These are phyloP conservation scores for Cyamopsis tetragonoloba DNA, from an alignment of 306 rosid genomes.

Conservation along the genomic window DNA sequence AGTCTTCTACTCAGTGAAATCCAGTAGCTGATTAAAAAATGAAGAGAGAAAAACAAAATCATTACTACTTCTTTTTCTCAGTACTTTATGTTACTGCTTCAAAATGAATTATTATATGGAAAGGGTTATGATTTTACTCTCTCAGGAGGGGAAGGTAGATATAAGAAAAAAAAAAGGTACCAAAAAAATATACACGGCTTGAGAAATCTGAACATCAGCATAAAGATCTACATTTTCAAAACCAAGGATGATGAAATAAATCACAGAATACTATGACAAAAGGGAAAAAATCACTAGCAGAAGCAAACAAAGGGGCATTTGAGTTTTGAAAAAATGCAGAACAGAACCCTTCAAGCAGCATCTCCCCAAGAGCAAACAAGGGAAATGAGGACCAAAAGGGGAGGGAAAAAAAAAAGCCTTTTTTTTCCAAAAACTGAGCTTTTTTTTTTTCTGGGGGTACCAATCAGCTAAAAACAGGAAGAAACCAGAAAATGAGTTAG, in stretches of 20 bases:
- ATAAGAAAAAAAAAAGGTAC: neutral
- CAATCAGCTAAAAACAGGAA: slow-evolving; percentile 18
- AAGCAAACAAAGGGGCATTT: neutral
- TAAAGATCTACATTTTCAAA: slow-evolving; percentile 11
- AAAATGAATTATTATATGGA: slow-evolving; percentile 17
- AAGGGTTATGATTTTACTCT: slow-evolving; percentile 21
- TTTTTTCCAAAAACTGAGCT: neutral
- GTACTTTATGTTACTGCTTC: slow-evolving; percentile 22
- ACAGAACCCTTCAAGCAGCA: neutral
- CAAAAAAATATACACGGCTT: neutral
- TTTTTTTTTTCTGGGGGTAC: slow-evolving; percentile 18
- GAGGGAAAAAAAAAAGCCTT: neutral
- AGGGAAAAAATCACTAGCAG: neutral
- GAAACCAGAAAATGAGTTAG: neutral
- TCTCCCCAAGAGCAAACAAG: neutral
- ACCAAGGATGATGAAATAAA: neutral
- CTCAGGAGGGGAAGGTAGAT: neutral
- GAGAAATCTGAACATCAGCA: slow-evolving; percentile 14
- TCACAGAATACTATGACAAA: neutral
- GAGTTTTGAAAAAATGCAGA: slow-evolving; percentile 10
- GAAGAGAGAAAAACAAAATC: slow-evolving; percentile 1
- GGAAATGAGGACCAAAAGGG: neutral
- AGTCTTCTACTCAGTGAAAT: neutral
- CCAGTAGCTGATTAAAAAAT: neutral
- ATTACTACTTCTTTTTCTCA: slow-evolving; percentile 15